A percentile compares a stretch with the other conserved stretches of the same genome.
phyloP scores from a whole-genome alignment of 768 basidiomycete species.

The Hericium rajendrae region DNA sequence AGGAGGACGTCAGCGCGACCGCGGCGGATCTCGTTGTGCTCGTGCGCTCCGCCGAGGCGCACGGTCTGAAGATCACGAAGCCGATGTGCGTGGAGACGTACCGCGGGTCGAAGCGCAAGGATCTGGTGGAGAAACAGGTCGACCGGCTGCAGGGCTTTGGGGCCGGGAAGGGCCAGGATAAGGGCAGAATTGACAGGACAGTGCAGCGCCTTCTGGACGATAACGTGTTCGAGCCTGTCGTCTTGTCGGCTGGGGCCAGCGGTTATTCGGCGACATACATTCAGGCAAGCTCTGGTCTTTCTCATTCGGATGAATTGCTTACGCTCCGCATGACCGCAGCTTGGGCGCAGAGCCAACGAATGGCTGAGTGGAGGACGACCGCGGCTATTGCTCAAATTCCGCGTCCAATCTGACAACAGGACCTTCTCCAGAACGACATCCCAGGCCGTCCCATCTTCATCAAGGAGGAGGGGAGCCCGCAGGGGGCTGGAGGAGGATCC shows the following conservation, averaged over 20 bases:
- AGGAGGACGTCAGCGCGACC: conserved; percentile 50
- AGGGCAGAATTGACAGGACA: conserved; percentile 2
- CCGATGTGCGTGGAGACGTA: conserved; percentile 4
- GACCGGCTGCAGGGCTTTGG: conserved; percentile 2
- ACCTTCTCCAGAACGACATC: neutral
- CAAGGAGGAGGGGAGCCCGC: neutral
- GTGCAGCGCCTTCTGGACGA: conserved; percentile 1
- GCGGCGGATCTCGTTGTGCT: conserved; percentile 43
- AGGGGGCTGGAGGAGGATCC: neutral
- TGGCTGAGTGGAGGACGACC: neutral
- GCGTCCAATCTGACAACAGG: conserved; percentile 2
- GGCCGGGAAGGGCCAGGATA: conserved; percentile 1
- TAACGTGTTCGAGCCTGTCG: neutral
- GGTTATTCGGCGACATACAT: conserved; percentile 2
- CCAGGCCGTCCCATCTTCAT: neutral
- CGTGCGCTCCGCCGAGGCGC: conserved; percentile 5
- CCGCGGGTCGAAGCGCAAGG: conserved; percentile 7
- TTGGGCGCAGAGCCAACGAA: conserved; percentile 4
- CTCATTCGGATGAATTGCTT: neutral
- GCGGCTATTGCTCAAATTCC: neutral
- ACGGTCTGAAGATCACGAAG: conserved; percentile 3
- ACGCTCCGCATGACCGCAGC: neutral
- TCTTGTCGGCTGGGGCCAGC: conserved; percentile 1
- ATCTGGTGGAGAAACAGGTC: conserved; percentile 1
- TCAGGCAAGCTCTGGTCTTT: neutral